These are phyloP conservation scores for Buxus sempervirens DNA, from an alignment of 164 flowering plant species.

Conservation along the genomic window DNA sequence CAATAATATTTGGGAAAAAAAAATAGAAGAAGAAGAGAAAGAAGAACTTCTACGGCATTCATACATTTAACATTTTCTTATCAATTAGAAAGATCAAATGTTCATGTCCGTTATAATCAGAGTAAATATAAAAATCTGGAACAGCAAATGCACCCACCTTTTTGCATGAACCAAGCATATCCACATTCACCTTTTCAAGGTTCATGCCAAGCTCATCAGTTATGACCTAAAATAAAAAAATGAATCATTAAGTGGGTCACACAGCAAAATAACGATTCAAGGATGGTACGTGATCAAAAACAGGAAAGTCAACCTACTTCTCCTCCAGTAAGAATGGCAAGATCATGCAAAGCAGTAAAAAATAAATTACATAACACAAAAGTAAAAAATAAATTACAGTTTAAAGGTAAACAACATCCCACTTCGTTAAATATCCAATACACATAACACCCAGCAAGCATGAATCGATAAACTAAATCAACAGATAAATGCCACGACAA, in stretches of 20 bases:
- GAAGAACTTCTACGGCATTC: no score
- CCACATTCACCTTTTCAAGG: slow-evolving; percentile 67
- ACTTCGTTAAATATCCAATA: no score
- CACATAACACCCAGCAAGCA: no score
- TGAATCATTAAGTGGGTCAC: background rate
- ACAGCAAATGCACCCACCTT: slow-evolving; percentile 40
- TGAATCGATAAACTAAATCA: no score
- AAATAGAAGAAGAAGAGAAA: no score
- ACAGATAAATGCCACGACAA: no score
- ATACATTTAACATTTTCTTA: no score
- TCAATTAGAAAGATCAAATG: no score
- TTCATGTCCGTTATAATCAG: no score
- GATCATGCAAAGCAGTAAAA: slow-evolving; percentile 60
- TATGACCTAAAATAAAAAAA: slow-evolving; percentile 43
- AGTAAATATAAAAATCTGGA: background rate
- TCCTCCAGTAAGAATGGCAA: slow-evolving; percentile 80
- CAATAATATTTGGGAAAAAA: no score
- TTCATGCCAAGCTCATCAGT: slow-evolving; percentile 88
- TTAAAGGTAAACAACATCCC: no score
- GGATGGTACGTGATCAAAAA: background rate
- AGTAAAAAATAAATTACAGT: slow-evolving; percentile 1
- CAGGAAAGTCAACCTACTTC: slow-evolving; percentile 27
- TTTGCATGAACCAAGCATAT: slow-evolving; percentile 79
- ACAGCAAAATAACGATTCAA: background rate
- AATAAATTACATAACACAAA: slow-evolving; percentile 24